A percentile compares a stretch with the other conserved stretches of the same genome.
phyloP scores from a whole-genome alignment of 2,329 filamentous ascomycete species.

The Fusarium cicatricum region DNA sequence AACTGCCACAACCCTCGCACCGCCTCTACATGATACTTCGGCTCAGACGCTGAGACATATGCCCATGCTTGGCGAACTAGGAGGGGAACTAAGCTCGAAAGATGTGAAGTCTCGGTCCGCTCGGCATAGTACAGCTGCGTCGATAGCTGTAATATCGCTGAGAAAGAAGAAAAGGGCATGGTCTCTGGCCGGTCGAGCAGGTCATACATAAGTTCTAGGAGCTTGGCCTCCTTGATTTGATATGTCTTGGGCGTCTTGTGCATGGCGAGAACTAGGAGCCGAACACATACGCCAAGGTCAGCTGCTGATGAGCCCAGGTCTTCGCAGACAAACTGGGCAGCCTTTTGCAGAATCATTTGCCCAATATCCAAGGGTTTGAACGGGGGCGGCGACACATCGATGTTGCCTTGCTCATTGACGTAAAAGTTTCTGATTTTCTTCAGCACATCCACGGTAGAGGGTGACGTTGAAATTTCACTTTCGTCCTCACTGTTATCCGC shows the following conservation, averaged over 20 bases:
- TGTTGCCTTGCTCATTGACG: conserved; percentile 72
- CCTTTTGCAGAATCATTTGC: conserved; percentile 71
- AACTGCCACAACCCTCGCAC: conserved; percentile 87
- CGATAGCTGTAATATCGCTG: conserved; percentile 65
- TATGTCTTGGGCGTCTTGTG: conserved; percentile 58
- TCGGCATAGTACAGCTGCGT: conserved; percentile 64
- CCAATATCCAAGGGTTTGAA: conserved; percentile 64
- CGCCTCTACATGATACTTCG: conserved; percentile 94
- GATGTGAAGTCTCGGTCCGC: conserved; percentile 59
- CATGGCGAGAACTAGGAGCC: conserved; percentile 66
- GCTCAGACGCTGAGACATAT: conserved; percentile 80
- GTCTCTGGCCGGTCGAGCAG: conserved; percentile 51
- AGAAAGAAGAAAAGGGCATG: conserved; percentile 64
- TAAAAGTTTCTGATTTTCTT: conserved; percentile 73
- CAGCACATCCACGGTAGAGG: conserved; percentile 60
- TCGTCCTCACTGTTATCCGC: conserved; percentile 5
- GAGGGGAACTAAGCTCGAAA: conserved; percentile 70
- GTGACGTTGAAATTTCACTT: conserved; percentile 10
- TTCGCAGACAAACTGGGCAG: conserved; percentile 59
- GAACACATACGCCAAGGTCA: conserved; percentile 65
- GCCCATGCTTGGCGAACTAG: conserved; percentile 80
- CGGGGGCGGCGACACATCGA: conserved; percentile 68
- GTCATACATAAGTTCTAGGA: conserved; percentile 61
- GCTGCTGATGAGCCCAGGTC: conserved; percentile 52
- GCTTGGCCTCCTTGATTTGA: conserved; percentile 53